Evolutionary conservation across 2,329 filamentous ascomycete species (phyloP).

Genomic region (Botrytis deweyae): DNA sequence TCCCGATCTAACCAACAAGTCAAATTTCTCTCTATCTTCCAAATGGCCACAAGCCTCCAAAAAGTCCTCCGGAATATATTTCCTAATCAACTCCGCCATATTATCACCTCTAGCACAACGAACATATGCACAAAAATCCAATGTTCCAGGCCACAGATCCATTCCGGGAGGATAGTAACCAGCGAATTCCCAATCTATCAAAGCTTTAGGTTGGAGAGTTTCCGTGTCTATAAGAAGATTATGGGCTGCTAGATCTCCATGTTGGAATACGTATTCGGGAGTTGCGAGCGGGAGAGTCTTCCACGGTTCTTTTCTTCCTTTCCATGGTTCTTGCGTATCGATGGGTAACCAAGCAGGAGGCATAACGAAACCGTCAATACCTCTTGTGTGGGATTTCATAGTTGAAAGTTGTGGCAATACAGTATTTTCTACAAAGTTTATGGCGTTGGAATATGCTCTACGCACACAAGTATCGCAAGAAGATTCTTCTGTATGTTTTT

Average conservation of each 20-base stretch:
- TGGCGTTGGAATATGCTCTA: neutral
- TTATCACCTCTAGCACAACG: neutral
- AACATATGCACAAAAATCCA: neutral
- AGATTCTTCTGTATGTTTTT: neutral
- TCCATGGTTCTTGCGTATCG: neutral
- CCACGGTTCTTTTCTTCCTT: neutral
- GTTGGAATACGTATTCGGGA: neutral
- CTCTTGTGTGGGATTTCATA: neutral
- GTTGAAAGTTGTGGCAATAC: neutral
- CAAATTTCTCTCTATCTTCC: neutral
- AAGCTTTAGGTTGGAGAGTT: neutral
- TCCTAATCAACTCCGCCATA: neutral
- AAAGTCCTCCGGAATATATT: neutral
- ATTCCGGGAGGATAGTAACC: neutral
- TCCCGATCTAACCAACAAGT: neutral
- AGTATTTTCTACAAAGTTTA: neutral
- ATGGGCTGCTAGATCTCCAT: neutral
- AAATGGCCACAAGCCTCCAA: neutral
- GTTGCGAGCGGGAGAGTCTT: neutral
- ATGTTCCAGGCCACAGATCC: neutral
- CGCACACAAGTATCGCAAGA: neutral
- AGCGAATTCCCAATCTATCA: constrained; percentile 2
- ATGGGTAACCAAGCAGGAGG: neutral
- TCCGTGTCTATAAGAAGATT: neutral
- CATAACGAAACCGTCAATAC: neutral